These are phyloP conservation scores for Actinomucor elegans DNA, from an alignment of 371 early-diverging fungal genomes.

Conservation along the genomic window DNA sequence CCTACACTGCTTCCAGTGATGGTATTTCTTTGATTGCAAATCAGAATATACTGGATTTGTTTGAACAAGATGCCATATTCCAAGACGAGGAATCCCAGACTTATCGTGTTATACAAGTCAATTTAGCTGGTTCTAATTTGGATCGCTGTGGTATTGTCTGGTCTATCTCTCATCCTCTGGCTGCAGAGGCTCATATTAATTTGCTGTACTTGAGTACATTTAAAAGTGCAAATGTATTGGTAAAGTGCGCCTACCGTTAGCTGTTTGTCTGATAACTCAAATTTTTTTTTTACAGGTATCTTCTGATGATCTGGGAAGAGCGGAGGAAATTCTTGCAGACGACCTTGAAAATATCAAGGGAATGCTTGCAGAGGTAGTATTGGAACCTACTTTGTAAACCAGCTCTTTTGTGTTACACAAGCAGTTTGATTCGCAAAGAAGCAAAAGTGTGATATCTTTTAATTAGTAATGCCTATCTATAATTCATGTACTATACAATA, in stretches of 20 bases:
- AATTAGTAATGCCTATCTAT: too few relatives aligned
- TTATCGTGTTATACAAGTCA: conserved; percentile 71
- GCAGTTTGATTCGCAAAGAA: too few relatives aligned
- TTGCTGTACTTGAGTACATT: conserved; percentile 71
- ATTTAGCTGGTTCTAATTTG: conserved; percentile 59
- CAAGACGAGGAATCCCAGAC: conserved; percentile 56
- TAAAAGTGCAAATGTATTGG: conserved; percentile 73
- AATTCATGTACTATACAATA: too few relatives aligned
- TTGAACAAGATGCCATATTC: conserved; percentile 61
- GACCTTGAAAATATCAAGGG: conserved; percentile 35
- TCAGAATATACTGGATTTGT: conserved; percentile 54
- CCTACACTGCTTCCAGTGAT: conserved; percentile 72
- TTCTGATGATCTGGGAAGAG: conserved; percentile 39
- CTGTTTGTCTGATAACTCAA: too few relatives aligned
- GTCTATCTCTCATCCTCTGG: conserved; percentile 72
- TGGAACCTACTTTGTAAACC: conserved; percentile 27
- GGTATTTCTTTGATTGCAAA: conserved; percentile 75
- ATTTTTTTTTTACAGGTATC: conserved; percentile 25
- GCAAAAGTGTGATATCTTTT: too few relatives aligned
- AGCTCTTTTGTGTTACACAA: conserved; percentile 2
- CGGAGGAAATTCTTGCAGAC: conserved; percentile 32
- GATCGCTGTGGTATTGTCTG: conserved; percentile 76
- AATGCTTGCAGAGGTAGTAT: conserved; percentile 32
- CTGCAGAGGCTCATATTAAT: conserved; percentile 61
- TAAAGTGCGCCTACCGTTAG: conserved; percentile 27